phyloP scores from a whole-genome alignment of 2,329 filamentous ascomycete species.

The Epicoccum nigrum region DNA sequence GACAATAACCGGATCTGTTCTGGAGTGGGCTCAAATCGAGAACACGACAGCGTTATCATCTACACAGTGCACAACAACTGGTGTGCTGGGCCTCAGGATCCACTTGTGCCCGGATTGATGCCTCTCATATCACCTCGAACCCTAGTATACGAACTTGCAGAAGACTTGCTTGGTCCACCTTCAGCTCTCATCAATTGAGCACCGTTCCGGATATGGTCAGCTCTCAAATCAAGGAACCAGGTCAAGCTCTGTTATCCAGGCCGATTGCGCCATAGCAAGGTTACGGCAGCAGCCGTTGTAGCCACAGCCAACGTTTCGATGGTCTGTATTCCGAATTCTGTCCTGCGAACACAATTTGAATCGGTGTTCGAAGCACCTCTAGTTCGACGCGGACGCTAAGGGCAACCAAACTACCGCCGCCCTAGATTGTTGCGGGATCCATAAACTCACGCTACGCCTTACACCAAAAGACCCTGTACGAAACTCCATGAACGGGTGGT shows the following conservation, averaged over 20 bases:
- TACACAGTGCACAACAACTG: too few relatives aligned
- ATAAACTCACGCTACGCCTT: constrained; percentile 7
- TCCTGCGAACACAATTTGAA: not conserved
- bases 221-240: not conserved
- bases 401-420: constrained; percentile 3
- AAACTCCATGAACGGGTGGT: constrained; percentile 1
- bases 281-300: constrained; percentile 2
- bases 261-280: not conserved
- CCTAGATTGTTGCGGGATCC: not conserved
- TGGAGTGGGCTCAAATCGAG: not conserved
- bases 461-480: not conserved
- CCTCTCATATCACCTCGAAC: not conserved
- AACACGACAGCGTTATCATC: not conserved
- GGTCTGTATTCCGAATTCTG: constrained; percentile 3
- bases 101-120: not conserved
- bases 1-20: not conserved
- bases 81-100: not conserved
- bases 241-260: not conserved
- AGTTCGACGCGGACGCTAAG: constrained; percentile 8
- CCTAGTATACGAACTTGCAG: not conserved
- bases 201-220: not conserved
- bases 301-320: not conserved
- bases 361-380: constrained; percentile 4
- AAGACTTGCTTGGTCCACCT: not conserved
- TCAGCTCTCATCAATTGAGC: not conserved